phyloP scores from a whole-genome alignment of 2,329 filamentous ascomycete genomes.

The Corinectria fuckeliana region DNA sequence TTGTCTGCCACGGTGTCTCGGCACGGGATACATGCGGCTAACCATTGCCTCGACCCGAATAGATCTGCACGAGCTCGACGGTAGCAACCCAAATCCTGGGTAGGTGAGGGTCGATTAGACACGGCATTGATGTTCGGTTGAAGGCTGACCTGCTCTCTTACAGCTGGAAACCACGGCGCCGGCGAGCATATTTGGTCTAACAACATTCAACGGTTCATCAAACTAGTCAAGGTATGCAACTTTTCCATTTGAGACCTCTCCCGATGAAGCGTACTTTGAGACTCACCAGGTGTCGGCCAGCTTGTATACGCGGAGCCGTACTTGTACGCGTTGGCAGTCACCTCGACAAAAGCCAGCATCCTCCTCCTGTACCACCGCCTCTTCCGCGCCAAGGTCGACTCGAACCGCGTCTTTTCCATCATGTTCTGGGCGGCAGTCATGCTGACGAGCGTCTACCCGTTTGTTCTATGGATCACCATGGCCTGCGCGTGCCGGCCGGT shows the following conservation, averaged over 20 bases:
- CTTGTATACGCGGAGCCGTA: constrained; percentile 16
- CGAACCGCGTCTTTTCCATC: constrained; percentile 4
- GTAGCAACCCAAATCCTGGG: constrained; percentile 15
- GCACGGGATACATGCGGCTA: not conserved
- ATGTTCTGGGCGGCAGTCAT: constrained; percentile 4
- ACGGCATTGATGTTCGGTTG: not conserved
- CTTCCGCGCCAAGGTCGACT: constrained; percentile 14
- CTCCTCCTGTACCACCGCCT: constrained; percentile 19
- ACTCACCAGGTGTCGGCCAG: not conserved
- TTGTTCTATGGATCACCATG: constrained; percentile 23
- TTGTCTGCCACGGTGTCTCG: not conserved
- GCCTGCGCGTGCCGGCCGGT: constrained; percentile 15
- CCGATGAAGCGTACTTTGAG: no score
- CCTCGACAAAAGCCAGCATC: constrained; percentile 19
- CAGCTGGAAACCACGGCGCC: constrained; percentile 18
- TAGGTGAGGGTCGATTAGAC: not conserved
- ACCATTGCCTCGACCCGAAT: not conserved
- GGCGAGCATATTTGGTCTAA: constrained; percentile 19
- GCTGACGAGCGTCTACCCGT: constrained; percentile 5
- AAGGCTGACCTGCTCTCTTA: not conserved
- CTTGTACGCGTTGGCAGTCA: constrained; percentile 17
- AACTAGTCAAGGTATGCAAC: constrained; percentile 13
- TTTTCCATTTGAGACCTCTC: not conserved
- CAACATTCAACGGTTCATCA: constrained; percentile 11
- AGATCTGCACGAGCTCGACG: constrained; percentile 10